Evolutionary conservation across 148 eudicot genomes (phyloP), one percentile per base, ranked within the genome.

Genomic region (Persicaria maculosa): DNA sequence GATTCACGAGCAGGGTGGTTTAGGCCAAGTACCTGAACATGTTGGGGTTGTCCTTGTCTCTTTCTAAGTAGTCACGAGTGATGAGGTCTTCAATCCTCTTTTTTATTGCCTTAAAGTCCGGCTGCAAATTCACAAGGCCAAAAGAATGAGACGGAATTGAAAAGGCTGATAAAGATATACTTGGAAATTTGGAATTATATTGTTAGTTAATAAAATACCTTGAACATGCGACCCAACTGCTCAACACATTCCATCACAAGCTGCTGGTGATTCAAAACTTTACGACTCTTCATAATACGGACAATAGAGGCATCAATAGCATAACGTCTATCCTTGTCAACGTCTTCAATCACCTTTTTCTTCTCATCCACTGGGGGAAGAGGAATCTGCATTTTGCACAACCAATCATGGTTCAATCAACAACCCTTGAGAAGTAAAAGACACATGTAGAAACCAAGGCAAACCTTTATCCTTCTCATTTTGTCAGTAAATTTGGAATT

Each of bases 271-370:
- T 82, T 82, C 73, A 83, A 72, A 20, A 80, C 83, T 76, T 83
- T 80, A 57, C 83, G 52, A 53, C 83, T 83, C 57, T 83, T 83
- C 86, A 80, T 80, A n/a, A 83, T 80, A 19, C 86, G 83, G 0
- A 83, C 86, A 50, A 83, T 83, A 5, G 86, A 83, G 72, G 86
- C 86, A 75, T 83, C 86, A 73, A 83, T 83, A 50, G 86, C 86
- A 61, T 83, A 83, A 68, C 86, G 78, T 36, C 86, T 78, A 64
- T 83, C 86, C 71, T 83, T 83, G 72, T 83, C 86, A 69, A 83
- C 86, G 75, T 83, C 86, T 64, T 83, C 86, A 47, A 83, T 82
- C 40, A 83, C 86, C 77, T 80, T 83, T 73, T 80, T 80, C 75
- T 82, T 83, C 74, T 83, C 85, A 61, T 83, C 86, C 58, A 83